A percentile compares a stretch with the other conserved stretches of the same genome.
These are phyloP conservation scores for Discostella pseudostelligera DNA, from an alignment of 108 stramenopile genomes.

Conservation along the genomic window DNA sequence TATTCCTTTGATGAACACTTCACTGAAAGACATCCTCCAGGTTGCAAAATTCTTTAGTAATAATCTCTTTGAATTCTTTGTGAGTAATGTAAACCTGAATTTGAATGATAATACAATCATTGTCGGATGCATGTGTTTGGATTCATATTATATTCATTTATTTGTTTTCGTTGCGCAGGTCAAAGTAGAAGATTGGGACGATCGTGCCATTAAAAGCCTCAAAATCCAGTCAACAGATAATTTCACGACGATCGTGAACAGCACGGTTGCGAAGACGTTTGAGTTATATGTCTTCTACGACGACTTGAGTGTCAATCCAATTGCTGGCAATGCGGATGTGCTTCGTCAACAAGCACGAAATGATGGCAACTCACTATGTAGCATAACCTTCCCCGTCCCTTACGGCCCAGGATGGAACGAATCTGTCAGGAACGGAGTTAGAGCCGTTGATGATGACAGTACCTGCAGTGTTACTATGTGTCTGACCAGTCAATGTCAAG, in stretches of 20 bases:
- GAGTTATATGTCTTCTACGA: constrained; percentile 17
- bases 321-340: not conserved
- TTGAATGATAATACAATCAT: not conserved
- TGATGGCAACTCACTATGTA: not conserved
- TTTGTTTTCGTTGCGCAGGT: constrained; percentile 1
- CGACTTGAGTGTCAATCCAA: constrained; percentile 11
- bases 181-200: constrained; percentile 7
- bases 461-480: constrained; percentile 4
- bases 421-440: constrained; percentile 1
- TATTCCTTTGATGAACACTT: constrained; percentile 24
- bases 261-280: not conserved
- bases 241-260: constrained; percentile 3
- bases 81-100: constrained; percentile 4
- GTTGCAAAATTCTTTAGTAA: constrained; percentile 16
- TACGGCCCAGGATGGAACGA: not conserved
- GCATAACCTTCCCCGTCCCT: not conserved
- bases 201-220: constrained; percentile 7
- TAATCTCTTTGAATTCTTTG: constrained; percentile 27
- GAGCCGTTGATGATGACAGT: not conserved
- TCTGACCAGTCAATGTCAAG: not conserved
- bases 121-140: constrained; percentile 4
- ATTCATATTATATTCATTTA: not conserved
- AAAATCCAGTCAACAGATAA: not conserved
- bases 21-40: constrained; percentile 15
- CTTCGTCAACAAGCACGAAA: constrained; percentile 3